These are phyloP conservation scores for Diplodia seriata DNA, from an alignment of 2,329 filamentous ascomycete genomes.

Conservation along the genomic window DNA sequence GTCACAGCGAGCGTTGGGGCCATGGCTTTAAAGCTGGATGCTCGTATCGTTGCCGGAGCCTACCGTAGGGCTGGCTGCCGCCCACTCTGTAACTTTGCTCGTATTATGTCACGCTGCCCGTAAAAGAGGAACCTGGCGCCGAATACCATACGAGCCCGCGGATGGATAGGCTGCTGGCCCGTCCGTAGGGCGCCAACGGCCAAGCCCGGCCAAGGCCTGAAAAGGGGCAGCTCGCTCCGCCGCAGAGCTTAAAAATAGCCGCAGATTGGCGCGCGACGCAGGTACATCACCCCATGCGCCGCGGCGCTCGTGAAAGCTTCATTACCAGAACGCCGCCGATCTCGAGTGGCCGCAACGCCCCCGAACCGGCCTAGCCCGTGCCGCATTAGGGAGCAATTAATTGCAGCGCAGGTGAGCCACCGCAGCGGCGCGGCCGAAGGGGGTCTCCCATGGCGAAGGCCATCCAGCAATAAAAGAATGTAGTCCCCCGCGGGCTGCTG, in stretches of 20 bases:
- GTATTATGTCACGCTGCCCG: slow-evolving; percentile 14
- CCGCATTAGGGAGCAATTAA: neutral
- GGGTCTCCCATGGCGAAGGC: neutral
- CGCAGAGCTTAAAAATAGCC: slow-evolving; percentile 22
- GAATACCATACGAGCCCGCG: slow-evolving; percentile 23
- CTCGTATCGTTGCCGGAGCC: slow-evolving; percentile 26
- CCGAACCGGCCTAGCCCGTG: neutral
- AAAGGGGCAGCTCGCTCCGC: slow-evolving; percentile 29
- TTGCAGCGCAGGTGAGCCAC: slow-evolving; percentile 8
- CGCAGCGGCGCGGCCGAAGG: neutral
- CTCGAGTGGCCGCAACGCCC: neutral
- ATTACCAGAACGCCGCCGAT: slow-evolving; percentile 24
- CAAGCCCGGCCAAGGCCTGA: slow-evolving; percentile 23
- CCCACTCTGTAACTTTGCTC: slow-evolving; percentile 11
- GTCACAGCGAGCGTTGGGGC: slow-evolving; percentile 7
- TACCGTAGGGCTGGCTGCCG: slow-evolving; percentile 25
- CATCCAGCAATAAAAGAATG: slow-evolving; percentile 4
- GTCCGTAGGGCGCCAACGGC: slow-evolving; percentile 29
- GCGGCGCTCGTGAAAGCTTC: neutral
- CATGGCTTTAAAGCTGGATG: slow-evolving; percentile 31
- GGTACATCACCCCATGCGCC: slow-evolving; percentile 18
- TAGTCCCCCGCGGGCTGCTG: slow-evolving; percentile 3
- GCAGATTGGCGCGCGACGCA: slow-evolving; percentile 19
- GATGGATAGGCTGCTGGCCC: neutral
- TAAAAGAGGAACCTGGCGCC: neutral